phyloP scores from a whole-genome alignment of 345 rosid species.

The Punica granatum region DNA sequence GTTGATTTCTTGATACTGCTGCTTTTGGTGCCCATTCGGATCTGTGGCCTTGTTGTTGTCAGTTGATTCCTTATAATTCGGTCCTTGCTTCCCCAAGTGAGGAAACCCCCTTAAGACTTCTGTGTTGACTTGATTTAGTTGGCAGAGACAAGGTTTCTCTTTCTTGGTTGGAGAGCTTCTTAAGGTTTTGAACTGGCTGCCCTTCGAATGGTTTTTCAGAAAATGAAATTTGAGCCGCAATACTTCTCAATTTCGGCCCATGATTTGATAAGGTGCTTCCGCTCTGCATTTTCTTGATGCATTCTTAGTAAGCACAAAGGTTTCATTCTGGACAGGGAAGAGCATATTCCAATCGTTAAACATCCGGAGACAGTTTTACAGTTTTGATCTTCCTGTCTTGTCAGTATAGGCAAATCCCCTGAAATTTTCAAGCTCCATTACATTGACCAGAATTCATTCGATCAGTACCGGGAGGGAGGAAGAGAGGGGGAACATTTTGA shows the following conservation, averaged over 20 bases:
- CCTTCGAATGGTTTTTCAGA: no score
- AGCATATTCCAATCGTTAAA: no score
- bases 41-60: not conserved
- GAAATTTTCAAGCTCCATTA: not conserved
- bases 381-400: not conserved
- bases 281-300: not conserved
- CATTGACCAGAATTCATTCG: not conserved
- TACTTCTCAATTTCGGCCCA: no score
- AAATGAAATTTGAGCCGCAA: no score
- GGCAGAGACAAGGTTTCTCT: not conserved
- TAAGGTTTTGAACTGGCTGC: no score
- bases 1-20: not conserved
- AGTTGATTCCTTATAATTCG: not conserved
- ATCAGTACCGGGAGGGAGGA: not conserved
- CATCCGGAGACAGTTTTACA: no score
- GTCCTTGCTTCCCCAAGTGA: not conserved
- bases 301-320: not conserved
- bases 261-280: not conserved
- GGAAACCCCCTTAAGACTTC: not conserved
- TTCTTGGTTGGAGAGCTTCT: not conserved
- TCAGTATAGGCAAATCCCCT: no score
- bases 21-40: slow-evolving; percentile 1
- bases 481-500: not conserved
- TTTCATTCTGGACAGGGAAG: not conserved
- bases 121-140: not conserved